phyloP scores from a whole-genome alignment of 2,329 filamentous ascomycete genomes.

The Epichloe amarillans region DNA sequence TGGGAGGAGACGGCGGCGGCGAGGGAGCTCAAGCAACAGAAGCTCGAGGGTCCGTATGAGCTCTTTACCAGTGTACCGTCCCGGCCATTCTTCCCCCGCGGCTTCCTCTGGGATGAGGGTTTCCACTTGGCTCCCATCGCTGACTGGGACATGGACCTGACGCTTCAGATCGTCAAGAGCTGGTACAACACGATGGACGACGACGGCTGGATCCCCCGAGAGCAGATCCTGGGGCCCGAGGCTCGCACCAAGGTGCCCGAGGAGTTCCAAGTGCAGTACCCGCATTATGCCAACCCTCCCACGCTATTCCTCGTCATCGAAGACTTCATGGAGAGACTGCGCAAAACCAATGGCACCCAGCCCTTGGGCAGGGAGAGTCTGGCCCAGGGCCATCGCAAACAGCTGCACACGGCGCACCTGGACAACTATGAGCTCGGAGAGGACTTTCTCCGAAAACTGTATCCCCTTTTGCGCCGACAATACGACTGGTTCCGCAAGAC shows the following conservation, averaged over 20 bases:
- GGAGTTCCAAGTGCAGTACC: conserved; percentile 92
- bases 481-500: conserved; percentile 94
- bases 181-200: conserved; percentile 96
- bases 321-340: conserved; percentile 67
- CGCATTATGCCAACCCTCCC: conserved; percentile 93
- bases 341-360: conserved; percentile 36
- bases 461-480: conserved; percentile 76
- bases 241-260: conserved; percentile 86
- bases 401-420: conserved; percentile 48
- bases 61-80: conserved; percentile 88
- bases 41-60: conserved; percentile 69
- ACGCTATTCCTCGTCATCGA: conserved; percentile 87
- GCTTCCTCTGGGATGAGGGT: conserved; percentile 96
- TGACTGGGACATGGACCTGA: conserved; percentile 88
- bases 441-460: conserved; percentile 62
- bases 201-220: conserved; percentile 93
- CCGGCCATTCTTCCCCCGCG: conserved; percentile 87
- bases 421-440: conserved; percentile 54
- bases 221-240: conserved; percentile 86
- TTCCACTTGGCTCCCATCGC: conserved; percentile 86
- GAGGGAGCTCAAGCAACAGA: conserved; percentile 51
- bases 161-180: conserved; percentile 76
- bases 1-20: conserved; percentile 86
- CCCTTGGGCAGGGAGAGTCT: conserved; percentile 29
- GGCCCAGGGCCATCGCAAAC: conserved; percentile 23